These are phyloP conservation scores for Fraxinus quadrangulata DNA, from an alignment of 257 asterid genomes.

Conservation along the genomic window DNA sequence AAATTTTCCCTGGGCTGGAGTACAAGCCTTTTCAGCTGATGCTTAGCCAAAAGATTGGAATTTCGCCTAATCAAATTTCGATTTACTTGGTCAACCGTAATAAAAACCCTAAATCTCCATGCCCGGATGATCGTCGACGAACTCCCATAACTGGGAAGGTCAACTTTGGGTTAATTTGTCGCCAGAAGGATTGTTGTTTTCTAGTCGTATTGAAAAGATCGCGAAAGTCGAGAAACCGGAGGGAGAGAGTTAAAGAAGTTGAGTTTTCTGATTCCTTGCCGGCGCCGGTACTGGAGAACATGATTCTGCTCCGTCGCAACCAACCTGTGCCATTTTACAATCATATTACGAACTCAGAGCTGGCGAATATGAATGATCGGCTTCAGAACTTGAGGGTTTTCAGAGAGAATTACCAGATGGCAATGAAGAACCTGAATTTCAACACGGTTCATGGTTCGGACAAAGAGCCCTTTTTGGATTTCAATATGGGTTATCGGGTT, in stretches of 20 bases:
- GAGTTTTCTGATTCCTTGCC: constrained; percentile 37
- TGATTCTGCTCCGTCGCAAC: constrained; percentile 56
- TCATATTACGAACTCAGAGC: constrained; percentile 40
- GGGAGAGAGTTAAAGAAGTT: constrained; percentile 38
- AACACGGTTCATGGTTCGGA: constrained; percentile 3
- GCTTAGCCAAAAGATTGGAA: constrained; percentile 79
- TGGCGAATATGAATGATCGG: constrained; percentile 41
- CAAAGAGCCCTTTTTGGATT: constrained; percentile 9
- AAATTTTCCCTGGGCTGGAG: constrained; percentile 66
- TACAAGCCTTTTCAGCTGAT: constrained; percentile 79
- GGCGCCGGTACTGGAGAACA: constrained; percentile 45
- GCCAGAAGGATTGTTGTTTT: constrained; percentile 57
- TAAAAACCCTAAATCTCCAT: constrained; percentile 32
- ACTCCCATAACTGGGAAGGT: constrained; percentile 77
- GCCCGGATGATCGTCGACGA: constrained; percentile 52
- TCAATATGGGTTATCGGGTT: constrained; percentile 16
- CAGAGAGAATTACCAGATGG: constrained; percentile 46
- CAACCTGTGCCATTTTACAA: constrained; percentile 44
- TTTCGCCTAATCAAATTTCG: constrained; percentile 86
- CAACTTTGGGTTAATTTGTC: constrained; percentile 54
- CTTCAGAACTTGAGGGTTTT: constrained; percentile 36
- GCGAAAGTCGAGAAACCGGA: constrained; percentile 58
- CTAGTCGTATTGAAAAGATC: constrained; percentile 80
- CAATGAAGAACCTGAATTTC: constrained; percentile 35
- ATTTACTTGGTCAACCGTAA: constrained; percentile 62